Conservation (phyloP, 192 early-diverging fungal species). For the Entomortierella chlamydospora region DNA sequence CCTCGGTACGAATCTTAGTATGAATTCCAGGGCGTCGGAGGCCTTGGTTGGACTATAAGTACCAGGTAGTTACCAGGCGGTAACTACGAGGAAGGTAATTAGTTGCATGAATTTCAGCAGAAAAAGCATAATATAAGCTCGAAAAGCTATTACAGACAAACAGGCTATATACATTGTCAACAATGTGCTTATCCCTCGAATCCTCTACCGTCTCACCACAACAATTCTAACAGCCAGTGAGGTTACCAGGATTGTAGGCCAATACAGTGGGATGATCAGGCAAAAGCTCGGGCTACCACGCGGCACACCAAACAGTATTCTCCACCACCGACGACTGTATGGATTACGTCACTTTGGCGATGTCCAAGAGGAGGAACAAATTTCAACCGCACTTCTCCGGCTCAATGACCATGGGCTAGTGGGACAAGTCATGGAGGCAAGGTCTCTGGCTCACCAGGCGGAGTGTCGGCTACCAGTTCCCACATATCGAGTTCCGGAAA, state of each 20-base stretch:
- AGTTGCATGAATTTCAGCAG: no score
- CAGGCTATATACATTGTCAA: slow-evolving; percentile 33
- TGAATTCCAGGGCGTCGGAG: no score
- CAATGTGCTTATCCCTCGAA: slow-evolving; percentile 27
- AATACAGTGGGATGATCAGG: slow-evolving; percentile 1
- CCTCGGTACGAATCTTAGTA: no score
- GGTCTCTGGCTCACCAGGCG: slow-evolving; percentile 2
- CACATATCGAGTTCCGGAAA: no score
- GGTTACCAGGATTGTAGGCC: neutral
- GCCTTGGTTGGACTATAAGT: no score
- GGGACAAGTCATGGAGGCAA: slow-evolving; percentile 12
- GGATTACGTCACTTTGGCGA: slow-evolving; percentile 16
- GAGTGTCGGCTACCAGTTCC: slow-evolving; percentile 9
- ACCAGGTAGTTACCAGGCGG: no score
- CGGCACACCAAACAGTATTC: slow-evolving; percentile 15
- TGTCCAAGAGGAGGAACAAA: slow-evolving; percentile 19
- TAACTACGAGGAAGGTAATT: no score
- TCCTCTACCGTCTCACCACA: slow-evolving; percentile 19
- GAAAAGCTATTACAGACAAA: slow-evolving; percentile 22
- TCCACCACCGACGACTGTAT: slow-evolving; percentile 25
- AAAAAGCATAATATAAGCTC: no score
- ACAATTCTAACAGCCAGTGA: neutral
- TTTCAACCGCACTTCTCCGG: slow-evolving; percentile 14
- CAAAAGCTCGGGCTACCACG: slow-evolving; percentile 1
- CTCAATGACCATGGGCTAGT: slow-evolving; percentile 14